A percentile compares a stretch with the other conserved stretches of the same genome.
These are phyloP conservation scores for Leptosphaerulina australis DNA, from an alignment of 2,329 filamentous ascomycete genomes.

Conservation along the genomic window DNA sequence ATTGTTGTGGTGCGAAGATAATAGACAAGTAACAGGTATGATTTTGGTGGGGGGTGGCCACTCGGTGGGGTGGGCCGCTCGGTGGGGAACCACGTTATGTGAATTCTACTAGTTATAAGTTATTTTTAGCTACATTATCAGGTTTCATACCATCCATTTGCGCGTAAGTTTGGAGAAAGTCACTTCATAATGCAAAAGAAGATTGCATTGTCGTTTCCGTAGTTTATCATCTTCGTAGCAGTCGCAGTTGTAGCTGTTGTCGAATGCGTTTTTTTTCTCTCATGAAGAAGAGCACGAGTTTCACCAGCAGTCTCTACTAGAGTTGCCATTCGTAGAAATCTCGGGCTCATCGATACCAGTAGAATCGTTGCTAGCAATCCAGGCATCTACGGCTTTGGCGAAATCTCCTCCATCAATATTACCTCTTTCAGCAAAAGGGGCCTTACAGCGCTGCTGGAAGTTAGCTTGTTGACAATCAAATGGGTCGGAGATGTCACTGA, in stretches of 20 bases:
- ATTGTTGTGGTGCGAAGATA: no score
- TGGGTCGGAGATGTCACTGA: conserved; percentile 9
- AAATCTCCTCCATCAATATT: conserved; percentile 22
- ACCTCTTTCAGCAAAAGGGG: conserved; percentile 28
- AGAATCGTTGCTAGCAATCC: conserved; percentile 15
- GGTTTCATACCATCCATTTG: no score
- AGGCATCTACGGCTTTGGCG: conserved; percentile 21
- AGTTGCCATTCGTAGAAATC: conserved; percentile 23
- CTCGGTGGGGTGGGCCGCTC: no score
- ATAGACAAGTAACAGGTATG: no score
- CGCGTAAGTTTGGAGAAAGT: no score
- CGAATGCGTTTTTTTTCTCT: background rate
- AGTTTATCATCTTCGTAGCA: background rate
- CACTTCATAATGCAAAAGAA: background rate
- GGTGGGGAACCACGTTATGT: no score
- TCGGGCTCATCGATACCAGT: conserved; percentile 24
- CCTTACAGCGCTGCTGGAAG: conserved; percentile 41
- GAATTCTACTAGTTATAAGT: no score
- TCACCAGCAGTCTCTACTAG: conserved; percentile 15
- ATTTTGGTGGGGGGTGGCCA: no score
- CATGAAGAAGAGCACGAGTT: no score
- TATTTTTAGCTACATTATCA: no score
- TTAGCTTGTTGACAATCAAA: conserved; percentile 10
- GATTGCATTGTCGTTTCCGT: background rate
- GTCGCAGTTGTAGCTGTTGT: background rate